Percentiles rank a stretch among this genome's conserved stretches.
These are phyloP conservation scores for Achaetomium macrosporum DNA, from an alignment of 2,329 filamentous ascomycete genomes.

Conservation along the genomic window DNA sequence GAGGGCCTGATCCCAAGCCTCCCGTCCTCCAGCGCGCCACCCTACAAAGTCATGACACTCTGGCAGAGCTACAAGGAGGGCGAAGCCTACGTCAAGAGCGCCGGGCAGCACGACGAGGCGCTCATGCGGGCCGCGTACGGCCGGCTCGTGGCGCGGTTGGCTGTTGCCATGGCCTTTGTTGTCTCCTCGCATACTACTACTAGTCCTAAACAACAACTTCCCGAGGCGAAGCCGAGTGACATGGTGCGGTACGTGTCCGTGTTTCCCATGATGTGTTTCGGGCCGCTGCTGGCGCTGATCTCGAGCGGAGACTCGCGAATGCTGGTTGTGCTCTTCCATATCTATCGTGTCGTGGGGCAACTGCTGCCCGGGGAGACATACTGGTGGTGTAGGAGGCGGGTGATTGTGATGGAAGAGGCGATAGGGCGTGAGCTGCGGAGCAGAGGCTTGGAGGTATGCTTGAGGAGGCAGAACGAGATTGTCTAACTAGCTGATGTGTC, in stretches of 20 bases:
- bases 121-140: conserved; percentile 20
- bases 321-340: conserved; percentile 26
- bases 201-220: not conserved
- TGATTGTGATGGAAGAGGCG: conserved; percentile 20
- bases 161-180: conserved; percentile 16
- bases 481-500: too few species aligned
- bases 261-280: conserved; percentile 28
- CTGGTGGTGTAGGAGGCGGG: conserved; percentile 27
- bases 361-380: conserved; percentile 17
- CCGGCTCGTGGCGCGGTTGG: conserved; percentile 14
- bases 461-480: conserved; percentile 13
- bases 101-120: conserved; percentile 3
- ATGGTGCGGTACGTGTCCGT: conserved; percentile 26
- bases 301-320: conserved; percentile 25
- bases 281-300: conserved; percentile 24
- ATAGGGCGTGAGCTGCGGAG: conserved; percentile 18
- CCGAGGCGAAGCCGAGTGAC: conserved; percentile 12
- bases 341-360: conserved; percentile 23
- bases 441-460: conserved; percentile 22
- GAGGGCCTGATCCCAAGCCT: not conserved
- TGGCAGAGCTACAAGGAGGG: conserved; percentile 19
- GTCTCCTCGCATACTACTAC: not conserved
- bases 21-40: not conserved
- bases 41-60: conserved; percentile 13
- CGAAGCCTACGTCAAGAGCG: conserved; percentile 10